Percentiles rank a stretch among this genome's conserved stretches.
These are phyloP conservation scores for Naganishia sp. DNA, from an alignment of 1,284 basidiomycete genomes.

Conservation along the genomic window DNA sequence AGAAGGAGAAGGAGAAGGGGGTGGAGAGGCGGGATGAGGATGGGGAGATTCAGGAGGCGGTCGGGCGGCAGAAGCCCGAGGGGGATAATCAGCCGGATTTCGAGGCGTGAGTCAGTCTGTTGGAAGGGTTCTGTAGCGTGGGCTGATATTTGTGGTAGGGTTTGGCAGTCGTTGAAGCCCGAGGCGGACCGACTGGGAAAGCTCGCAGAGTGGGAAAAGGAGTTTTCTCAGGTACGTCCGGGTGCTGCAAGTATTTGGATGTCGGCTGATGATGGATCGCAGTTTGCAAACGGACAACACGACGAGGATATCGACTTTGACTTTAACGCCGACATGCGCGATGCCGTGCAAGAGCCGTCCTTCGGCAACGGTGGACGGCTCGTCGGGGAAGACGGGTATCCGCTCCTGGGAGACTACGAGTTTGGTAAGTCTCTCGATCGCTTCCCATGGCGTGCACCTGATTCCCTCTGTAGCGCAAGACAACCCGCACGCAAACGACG, in stretches of 20 bases:
- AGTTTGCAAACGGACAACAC: slow-evolving; percentile 53
- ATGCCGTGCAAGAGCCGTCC: slow-evolving; percentile 3
- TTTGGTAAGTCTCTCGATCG: slow-evolving; percentile 63
- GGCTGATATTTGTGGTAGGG: slow-evolving; percentile 33
- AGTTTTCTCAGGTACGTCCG: slow-evolving; percentile 66
- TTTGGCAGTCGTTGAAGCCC: slow-evolving; percentile 56
- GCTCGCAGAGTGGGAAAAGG: slow-evolving; percentile 81
- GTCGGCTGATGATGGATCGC: background rate
- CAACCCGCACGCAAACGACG: slow-evolving; percentile 28
- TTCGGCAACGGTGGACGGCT: background rate
- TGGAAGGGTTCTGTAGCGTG: background rate
- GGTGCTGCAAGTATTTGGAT: too few relatives aligned
- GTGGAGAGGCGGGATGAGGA: slow-evolving; percentile 48
- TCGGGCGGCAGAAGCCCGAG: slow-evolving; percentile 53
- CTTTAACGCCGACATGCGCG: slow-evolving; percentile 23
- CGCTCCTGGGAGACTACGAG: slow-evolving; percentile 66
- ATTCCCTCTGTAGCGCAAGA: slow-evolving; percentile 32
- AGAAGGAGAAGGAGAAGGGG: slow-evolving; percentile 23
- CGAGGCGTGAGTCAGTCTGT: slow-evolving; percentile 41
- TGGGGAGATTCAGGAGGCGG: slow-evolving; percentile 46
- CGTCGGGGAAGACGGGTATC: slow-evolving; percentile 68
- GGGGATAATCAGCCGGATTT: slow-evolving; percentile 51
- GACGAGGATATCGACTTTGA: slow-evolving; percentile 45
- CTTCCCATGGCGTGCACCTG: background rate
- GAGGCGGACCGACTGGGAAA: slow-evolving; percentile 59